A percentile compares a stretch with the other conserved stretches of the same genome.
phyloP scores from a whole-genome alignment of 176 grass and related monocot species.

The Elaeis guineensis region DNA sequence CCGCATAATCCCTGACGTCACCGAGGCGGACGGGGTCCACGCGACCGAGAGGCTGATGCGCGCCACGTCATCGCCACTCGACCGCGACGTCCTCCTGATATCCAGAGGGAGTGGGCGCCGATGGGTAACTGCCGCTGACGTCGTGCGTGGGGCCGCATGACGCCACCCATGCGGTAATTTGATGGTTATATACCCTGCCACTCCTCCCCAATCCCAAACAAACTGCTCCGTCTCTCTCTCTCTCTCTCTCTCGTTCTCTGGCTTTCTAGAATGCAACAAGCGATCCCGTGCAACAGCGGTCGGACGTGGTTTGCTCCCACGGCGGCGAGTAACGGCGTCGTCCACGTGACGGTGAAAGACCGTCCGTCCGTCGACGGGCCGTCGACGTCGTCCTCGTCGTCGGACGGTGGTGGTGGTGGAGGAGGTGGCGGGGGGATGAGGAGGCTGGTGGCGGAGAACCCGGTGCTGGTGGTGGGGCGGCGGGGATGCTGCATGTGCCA shows the following conservation, averaged over 20 bases:
- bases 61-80: neutral
- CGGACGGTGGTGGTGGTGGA: neutral
- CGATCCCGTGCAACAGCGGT: conserved; percentile 61
- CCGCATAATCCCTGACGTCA: conserved; percentile 2
- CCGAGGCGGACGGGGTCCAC: neutral
- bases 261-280: conserved; percentile 50
- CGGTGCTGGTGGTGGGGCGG: conserved; percentile 62
- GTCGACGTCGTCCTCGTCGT: neutral
- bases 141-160: neutral
- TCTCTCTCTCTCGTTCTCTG: no score
- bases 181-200: neutral
- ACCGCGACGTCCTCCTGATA: neutral
- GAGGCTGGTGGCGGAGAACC: conserved; percentile 57
- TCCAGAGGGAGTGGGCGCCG: conserved; percentile 9
- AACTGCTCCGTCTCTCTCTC: no score
- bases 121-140: conserved; percentile 5
- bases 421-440: conserved; percentile 6
- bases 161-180: neutral
- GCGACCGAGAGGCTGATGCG: neutral
- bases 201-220: neutral
- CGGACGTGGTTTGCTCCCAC: conserved; percentile 16
- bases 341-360: neutral
- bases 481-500: conserved; percentile 90
- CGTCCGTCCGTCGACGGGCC: neutral
- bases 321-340: neutral